Conservation (phyloP, 768 basidiomycete genomes). For the Leccinum aurantiacum region DNA sequence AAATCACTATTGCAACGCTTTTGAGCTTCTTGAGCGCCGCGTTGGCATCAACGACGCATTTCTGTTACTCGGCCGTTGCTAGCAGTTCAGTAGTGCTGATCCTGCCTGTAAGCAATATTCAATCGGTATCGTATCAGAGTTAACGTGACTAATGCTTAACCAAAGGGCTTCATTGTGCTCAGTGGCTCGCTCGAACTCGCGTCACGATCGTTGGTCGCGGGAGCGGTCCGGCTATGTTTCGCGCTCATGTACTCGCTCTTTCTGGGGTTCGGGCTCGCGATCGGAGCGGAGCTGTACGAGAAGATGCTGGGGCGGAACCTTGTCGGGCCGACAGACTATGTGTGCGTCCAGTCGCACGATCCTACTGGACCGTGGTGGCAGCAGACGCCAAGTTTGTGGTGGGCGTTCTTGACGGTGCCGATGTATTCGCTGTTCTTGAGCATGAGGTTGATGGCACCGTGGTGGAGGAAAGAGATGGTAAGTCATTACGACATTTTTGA, state of each 20-base stretch:
- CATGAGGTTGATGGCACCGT: conserved; percentile 62
- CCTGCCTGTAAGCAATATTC: conserved; percentile 53
- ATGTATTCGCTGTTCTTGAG: conserved; percentile 66
- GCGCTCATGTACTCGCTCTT: conserved; percentile 77
- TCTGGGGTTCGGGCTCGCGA: conserved; percentile 78
- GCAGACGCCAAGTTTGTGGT: conserved; percentile 64
- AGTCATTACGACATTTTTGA: conserved; percentile 16
- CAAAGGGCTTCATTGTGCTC: conserved; percentile 63
- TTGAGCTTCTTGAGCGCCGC: conserved; percentile 80
- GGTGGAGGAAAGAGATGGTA: conserved; percentile 56
- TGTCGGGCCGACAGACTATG: conserved; percentile 56
- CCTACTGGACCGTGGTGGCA: conserved; percentile 70
- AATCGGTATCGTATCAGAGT: not conserved
- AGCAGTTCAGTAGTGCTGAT: conserved; percentile 79
- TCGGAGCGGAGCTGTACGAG: conserved; percentile 69
- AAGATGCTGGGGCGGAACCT: conserved; percentile 50
- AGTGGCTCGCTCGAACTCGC: conserved; percentile 76
- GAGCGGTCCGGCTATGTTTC: conserved; percentile 82
- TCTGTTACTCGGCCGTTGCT: conserved; percentile 82
- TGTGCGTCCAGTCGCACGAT: conserved; percentile 57
- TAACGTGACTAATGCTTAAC: conserved; percentile 1
- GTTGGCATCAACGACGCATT: conserved; percentile 60
- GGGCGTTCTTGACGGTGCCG: conserved; percentile 76
- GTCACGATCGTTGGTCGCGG: conserved; percentile 77
- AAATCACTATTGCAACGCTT: conserved; percentile 77